phyloP scores from a whole-genome alignment of 805 yeast species.

The Zygoascus biomembranicola region DNA sequence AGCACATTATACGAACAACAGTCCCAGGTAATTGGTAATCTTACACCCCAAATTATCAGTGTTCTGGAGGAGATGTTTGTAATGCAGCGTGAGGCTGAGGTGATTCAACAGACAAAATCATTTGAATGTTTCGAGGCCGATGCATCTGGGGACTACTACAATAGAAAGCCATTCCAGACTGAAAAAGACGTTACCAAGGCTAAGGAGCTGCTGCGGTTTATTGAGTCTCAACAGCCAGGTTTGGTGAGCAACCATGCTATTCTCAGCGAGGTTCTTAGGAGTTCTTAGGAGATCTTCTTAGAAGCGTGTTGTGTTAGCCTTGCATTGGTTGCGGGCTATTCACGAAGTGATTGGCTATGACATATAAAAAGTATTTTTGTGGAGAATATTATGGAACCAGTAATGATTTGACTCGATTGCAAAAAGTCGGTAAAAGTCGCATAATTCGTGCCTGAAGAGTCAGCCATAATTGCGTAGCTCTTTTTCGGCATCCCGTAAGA shows the following conservation, averaged over 20 bases:
- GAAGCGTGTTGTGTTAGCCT: too few relatives aligned
- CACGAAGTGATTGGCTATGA: too few relatives aligned
- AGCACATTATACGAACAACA: conserved; percentile 60
- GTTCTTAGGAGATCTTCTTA: too few relatives aligned
- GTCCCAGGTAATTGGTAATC: conserved; percentile 24
- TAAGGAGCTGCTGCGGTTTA: conserved; percentile 60
- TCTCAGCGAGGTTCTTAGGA: background rate
- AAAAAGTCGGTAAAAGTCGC: too few relatives aligned
- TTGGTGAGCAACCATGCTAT: conserved; percentile 5
- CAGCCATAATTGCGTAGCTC: too few relatives aligned
- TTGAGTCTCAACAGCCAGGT: conserved; percentile 59
- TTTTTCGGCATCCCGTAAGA: too few relatives aligned
- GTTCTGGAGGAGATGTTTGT: conserved; percentile 63
- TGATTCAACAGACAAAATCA: background rate
- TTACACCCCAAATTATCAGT: conserved; percentile 36
- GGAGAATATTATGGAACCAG: too few relatives aligned
- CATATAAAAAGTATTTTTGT: too few relatives aligned
- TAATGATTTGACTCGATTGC: too few relatives aligned
- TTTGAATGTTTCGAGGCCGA: background rate
- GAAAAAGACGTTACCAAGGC: conserved; percentile 60
- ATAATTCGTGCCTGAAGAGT: too few relatives aligned
- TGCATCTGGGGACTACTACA: background rate
- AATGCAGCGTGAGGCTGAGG: conserved; percentile 64
- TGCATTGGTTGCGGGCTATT: too few relatives aligned
- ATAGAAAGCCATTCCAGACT: conserved; percentile 61